phyloP scores from a whole-genome alignment of 305 asterid genomes.

The Petunia hybrid region DNA sequence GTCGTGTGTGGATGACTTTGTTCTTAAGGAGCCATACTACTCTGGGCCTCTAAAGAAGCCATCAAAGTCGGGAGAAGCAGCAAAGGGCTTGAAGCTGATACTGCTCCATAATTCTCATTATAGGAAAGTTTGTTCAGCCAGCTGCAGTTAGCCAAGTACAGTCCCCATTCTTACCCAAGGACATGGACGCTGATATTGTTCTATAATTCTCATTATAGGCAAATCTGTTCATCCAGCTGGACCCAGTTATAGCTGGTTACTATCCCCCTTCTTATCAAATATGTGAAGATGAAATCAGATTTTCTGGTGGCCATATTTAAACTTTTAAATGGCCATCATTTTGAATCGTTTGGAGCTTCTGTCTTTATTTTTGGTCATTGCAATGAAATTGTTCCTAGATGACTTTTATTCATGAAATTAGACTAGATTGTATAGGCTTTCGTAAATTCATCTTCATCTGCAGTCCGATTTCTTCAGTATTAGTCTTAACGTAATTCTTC shows the following conservation, averaged over 20 bases:
- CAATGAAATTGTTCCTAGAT: background rate
- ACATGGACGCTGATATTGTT: background rate
- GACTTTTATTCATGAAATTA: constrained; percentile 6
- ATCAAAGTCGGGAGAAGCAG: constrained; percentile 59
- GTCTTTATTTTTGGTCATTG: background rate
- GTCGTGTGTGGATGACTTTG: constrained; percentile 64
- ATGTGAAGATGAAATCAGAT: constrained; percentile 11
- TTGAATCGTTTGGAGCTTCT: background rate
- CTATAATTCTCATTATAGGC: constrained; percentile 1
- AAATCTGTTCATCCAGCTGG: background rate
- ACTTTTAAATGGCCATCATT: background rate
- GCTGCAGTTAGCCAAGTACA: background rate
- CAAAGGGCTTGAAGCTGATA: constrained; percentile 78
- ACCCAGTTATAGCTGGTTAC: background rate
- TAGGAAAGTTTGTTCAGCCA: constrained; percentile 45
- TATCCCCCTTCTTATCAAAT: background rate
- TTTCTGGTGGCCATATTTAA: background rate
- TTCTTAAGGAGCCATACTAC: constrained; percentile 68
- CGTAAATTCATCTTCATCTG: background rate
- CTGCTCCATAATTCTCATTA: constrained; percentile 68
- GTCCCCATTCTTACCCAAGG: background rate
- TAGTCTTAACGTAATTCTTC: background rate
- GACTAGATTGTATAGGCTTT: background rate
- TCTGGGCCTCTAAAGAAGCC: constrained; percentile 54
- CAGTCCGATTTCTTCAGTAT: background rate